Evolutionary conservation across 2,329 filamentous ascomycete species (phyloP), one percentile per base, ranked within the genome.

Genomic region (Diaporthe eres): DNA sequence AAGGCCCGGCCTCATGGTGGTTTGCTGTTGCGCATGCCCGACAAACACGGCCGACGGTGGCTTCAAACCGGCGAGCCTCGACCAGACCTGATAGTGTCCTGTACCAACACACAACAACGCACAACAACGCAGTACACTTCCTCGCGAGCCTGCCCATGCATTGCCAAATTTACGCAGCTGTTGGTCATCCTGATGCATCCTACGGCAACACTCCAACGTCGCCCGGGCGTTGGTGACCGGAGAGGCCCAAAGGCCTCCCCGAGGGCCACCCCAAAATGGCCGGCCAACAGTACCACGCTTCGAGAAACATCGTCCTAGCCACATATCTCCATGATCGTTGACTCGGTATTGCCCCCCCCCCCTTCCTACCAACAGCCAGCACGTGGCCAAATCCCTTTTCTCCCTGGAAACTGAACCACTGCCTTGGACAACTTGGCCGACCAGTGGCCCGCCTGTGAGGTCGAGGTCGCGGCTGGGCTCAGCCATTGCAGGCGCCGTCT

Each of bases 111-210:
- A 37, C 13, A 57, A 22, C 4, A 34, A 22, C 34, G 25, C 28
- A 19, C 28, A 57, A 19, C 28, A 57, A 34, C 2, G 3, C 6
- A 19, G 9, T 15, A 19, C 31, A 1, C 4, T 9, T 22, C 22
- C 31, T 58, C 31, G 15, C 6, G 17, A 53, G 53, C 17, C 51
- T 9, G 9, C 7, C 31, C 8, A n/a, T 2, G 9, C 31, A 58
- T 19, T 19, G 6, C 28, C 28, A 4, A 13, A 12, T 8, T 6
- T n/a, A n/a, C 6, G 19, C 55, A 58, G 10, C 31, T 58, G 31
- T 58, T 58, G 55, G 55, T 22, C 17, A 39, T 58, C 34, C 34
- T 39, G 57, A n/a, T 39, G 34, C 55, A 60, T 60, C 57, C 57
- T 39, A 39, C 57, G 8, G 31, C 10, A 60, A 15, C 31, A 9